Evolutionary conservation across 371 early-diverging fungal genomes (phyloP), one percentile per base, ranked within the genome.

Genomic region (Syncephalastrum contaminatum): DNA sequence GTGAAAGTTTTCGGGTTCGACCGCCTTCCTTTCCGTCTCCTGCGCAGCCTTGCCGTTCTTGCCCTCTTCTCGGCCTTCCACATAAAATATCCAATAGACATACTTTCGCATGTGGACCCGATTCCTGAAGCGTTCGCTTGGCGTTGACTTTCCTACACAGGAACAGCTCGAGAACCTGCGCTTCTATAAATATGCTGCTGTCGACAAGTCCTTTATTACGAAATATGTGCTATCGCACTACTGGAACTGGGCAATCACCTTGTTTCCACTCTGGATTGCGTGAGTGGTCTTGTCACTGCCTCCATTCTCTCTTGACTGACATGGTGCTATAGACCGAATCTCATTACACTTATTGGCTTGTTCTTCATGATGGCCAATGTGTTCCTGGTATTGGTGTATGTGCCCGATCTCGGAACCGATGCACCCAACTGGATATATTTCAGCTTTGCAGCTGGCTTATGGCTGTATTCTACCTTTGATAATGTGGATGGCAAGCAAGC

Each of bases 401-500:
- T 88, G 53, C 94, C 93, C 22, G 88, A 89, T 60, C 77, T 96
- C 52, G 76, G 67, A 19, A 53, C 61, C 13, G 87, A 87, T 4
- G 89, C 82, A 12, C 95, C 95, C 7, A 64, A 79, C 19, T 95
- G 97, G 94, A 65, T 96, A 20, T 93, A 94, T 72, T 88, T 93
- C 46, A 83, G 81, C 65, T 94, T 89, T 78, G 92, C 90, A 8
- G 63, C 89, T 18, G 93, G 94, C 45, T 75, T 98, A 55, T 98
- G 95, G 90, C 69, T 97, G 30, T 98, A 98, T 70, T 93, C 93
- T 48, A 94, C 97, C 15, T 92, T 97, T 68, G 99, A 99, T 79
- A 94, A 92, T 59, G 91, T 99, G 19, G 99, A 99, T 73, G 99
- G 99, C 47, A 93, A 94, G 73, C 99, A 99, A 72, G 99, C 99